These are phyloP conservation scores for Brasenia schreberi DNA, from an alignment of 164 flowering plant species.

Conservation along the genomic window DNA sequence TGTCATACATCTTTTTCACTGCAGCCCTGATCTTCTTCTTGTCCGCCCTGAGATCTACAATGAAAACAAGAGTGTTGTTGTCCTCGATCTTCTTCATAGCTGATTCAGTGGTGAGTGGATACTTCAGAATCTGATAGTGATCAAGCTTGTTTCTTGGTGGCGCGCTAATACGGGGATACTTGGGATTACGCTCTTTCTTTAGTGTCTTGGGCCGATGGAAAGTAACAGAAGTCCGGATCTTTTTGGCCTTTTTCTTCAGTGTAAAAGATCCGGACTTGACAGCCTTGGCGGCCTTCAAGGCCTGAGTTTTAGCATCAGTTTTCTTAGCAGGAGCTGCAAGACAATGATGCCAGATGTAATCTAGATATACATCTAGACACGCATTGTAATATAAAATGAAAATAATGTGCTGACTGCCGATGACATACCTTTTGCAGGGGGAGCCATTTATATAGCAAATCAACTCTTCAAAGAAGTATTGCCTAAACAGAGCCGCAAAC, in stretches of 20 bases:
- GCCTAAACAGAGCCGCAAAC: too few relatives aligned
- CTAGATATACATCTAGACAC: too few relatives aligned
- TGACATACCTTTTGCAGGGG: too few relatives aligned
- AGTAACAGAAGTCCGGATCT: conserved; percentile 62
- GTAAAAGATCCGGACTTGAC: conserved; percentile 8
- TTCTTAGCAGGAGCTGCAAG: conserved; percentile 32
- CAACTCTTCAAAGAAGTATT: too few relatives aligned
- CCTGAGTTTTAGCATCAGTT: conserved; percentile 60
- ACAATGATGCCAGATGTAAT: too few relatives aligned
- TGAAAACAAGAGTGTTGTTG: conserved; percentile 78
- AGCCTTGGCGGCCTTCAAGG: conserved; percentile 50
- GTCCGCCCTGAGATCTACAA: conserved; percentile 61
- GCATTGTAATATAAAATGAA: too few relatives aligned
- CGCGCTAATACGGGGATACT: conserved; percentile 73
- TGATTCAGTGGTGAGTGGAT: conserved; percentile 1
- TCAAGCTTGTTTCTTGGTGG: conserved; percentile 72
- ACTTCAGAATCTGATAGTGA: too few relatives aligned
- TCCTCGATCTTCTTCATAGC: conserved; percentile 46
- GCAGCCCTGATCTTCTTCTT: too few relatives aligned
- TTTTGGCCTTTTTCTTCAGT: conserved; percentile 58
- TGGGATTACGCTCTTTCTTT: conserved; percentile 55
- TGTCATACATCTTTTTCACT: too few relatives aligned
- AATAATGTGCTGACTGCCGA: too few relatives aligned
- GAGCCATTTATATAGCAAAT: too few relatives aligned
- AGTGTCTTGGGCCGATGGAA: conserved; percentile 73